A percentile compares a stretch with the other conserved stretches of the same genome.
These are phyloP conservation scores for Filosporella fistucella DNA, from an alignment of 495 filamentous ascomycete genomes.

Conservation along the genomic window DNA sequence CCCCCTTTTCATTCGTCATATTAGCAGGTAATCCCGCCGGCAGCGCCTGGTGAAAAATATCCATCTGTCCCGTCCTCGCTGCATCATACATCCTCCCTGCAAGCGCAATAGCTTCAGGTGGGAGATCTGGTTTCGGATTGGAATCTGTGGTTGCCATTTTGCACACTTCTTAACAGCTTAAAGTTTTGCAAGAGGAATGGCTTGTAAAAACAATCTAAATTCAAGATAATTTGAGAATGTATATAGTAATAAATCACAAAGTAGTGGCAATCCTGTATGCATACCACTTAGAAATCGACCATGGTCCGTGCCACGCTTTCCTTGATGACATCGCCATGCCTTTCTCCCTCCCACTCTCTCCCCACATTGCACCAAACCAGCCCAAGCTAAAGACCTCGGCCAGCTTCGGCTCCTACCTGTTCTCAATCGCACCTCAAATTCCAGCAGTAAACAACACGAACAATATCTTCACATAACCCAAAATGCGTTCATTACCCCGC, in stretches of 20 bases:
- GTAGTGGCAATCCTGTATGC: no score
- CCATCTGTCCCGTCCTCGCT: conserved; percentile 41
- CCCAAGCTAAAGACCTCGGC: not conserved
- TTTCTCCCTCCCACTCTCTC: not conserved
- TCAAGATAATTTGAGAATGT: no score
- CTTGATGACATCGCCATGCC: conserved; percentile 4
- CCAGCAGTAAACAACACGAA: no score
- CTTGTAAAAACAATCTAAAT: no score
- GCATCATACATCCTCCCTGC: conserved; percentile 46
- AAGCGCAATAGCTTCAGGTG: conserved; percentile 47
- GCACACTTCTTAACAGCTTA: no score
- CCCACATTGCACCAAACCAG: not conserved
- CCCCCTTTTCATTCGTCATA: conserved; percentile 52
- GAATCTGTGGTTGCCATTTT: no score
- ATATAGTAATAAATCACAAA: no score
- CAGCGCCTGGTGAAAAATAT: conserved; percentile 44
- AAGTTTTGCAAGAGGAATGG: no score
- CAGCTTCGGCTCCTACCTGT: conserved; percentile 6
- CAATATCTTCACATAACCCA: not conserved
- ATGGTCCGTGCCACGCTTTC: no score
- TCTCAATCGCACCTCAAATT: no score
- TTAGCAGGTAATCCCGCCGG: conserved; percentile 46
- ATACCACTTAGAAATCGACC: no score
- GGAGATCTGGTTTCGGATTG: no score
- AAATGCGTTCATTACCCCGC: conserved; percentile 12